Conservation (phyloP, 768 basidiomycete species). For the Hypsizygus marmoreus region DNA sequence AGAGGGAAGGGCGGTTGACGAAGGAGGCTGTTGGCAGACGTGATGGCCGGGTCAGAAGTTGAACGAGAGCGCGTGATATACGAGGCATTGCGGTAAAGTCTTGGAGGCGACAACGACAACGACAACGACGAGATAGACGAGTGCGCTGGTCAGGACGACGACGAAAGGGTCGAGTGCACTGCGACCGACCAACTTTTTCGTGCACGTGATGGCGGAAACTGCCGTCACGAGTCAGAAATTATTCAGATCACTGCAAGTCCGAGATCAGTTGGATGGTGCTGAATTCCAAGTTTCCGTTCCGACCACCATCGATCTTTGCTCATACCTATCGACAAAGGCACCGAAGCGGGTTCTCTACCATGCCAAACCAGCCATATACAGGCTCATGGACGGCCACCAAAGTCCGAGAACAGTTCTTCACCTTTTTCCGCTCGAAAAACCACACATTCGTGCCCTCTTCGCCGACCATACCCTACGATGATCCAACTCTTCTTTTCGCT, state of each 20-base stretch:
- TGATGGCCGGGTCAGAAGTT: conserved; percentile 36
- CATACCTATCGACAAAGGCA: conserved; percentile 4
- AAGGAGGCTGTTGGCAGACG: conserved; percentile 25
- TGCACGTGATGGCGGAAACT: conserved; percentile 22
- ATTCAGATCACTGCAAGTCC: conserved; percentile 8
- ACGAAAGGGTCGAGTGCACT: not conserved
- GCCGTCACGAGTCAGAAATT: conserved; percentile 22
- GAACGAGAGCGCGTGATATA: conserved; percentile 38
- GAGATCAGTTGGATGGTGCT: conserved; percentile 21
- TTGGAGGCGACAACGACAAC: not conserved
- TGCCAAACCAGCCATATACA: conserved; percentile 38
- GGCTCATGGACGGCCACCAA: conserved; percentile 77
- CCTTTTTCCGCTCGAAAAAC: conserved; percentile 76
- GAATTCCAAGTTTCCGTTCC: conserved; percentile 22
- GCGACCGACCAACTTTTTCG: not conserved
- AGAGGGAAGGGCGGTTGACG: conserved; percentile 15
- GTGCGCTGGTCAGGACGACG: not conserved
- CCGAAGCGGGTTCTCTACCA: conserved; percentile 25
- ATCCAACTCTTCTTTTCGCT: conserved; percentile 95
- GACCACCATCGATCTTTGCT: conserved; percentile 25
- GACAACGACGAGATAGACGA: not conserved
- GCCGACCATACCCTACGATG: conserved; percentile 93
- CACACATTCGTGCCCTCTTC: conserved; percentile 93
- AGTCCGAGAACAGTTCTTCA: conserved; percentile 88
- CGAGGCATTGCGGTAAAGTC: conserved; percentile 44